Conservation (phyloP, 352 stramenopile genomes). For the Phytophthora parvispora region DNA sequence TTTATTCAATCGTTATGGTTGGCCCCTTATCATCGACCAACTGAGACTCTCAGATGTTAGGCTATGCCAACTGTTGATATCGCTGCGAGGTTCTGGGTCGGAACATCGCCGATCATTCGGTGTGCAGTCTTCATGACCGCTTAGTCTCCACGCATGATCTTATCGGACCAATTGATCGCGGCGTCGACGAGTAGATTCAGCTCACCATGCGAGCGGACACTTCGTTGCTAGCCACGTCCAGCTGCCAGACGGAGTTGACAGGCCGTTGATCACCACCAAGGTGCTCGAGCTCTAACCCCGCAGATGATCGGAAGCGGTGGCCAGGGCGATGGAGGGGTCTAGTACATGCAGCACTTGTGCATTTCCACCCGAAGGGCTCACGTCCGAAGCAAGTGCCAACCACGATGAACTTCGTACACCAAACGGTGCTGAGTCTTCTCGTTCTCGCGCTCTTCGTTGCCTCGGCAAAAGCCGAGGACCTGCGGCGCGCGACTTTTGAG, state of each 20-base stretch:
- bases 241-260: conserved; percentile 9
- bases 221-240: not conserved
- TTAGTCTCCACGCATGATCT: not conserved
- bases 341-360: conserved; percentile 13
- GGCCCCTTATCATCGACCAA: too few relatives aligned
- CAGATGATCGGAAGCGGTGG: not conserved
- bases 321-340: not conserved
- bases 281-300: conserved; percentile 3
- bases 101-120: not conserved
- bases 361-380: conserved; percentile 3
- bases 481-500: conserved; percentile 19
- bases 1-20: conserved; percentile 15
- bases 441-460: not conserved
- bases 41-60: too few relatives aligned
- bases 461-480: conserved; percentile 2
- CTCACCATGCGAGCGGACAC: conserved; percentile 1
- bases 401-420: conserved; percentile 30
- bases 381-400: not conserved
- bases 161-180: not conserved
- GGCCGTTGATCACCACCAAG: conserved; percentile 14
- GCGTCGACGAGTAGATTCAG: not conserved
- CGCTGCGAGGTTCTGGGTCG: not conserved
- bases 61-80: too few relatives aligned
- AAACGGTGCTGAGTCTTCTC: conserved; percentile 5
- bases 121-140: not conserved